Evolutionary conservation across 805 yeast genomes (phyloP).

Genomic region (Isabelozyma pseudorhagii): DNA sequence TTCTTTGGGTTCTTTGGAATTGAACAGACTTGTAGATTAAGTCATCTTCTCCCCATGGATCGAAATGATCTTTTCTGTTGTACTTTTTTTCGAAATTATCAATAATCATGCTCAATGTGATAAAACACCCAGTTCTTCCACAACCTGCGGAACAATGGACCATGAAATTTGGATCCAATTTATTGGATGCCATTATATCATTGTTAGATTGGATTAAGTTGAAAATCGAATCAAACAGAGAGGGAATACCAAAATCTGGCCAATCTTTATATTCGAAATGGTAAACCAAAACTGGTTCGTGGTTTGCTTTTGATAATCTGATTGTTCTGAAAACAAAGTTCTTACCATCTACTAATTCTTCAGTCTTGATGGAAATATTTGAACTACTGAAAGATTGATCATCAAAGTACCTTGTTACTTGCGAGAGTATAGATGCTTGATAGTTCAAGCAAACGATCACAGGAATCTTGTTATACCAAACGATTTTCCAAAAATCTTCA

Average conservation of each 20-base stretch:
- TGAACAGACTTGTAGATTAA: slow-evolving; percentile 62
- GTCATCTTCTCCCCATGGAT: slow-evolving; percentile 40
- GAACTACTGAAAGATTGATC: slow-evolving; percentile 14
- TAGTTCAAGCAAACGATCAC: slow-evolving; percentile 36
- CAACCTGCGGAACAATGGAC: slow-evolving; percentile 63
- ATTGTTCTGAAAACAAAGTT: slow-evolving; percentile 15
- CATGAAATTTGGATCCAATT: slow-evolving; percentile 15
- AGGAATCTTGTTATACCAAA: slow-evolving; percentile 31
- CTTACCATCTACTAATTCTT: slow-evolving; percentile 4
- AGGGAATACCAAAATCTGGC: slow-evolving; percentile 49
- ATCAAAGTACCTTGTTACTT: slow-evolving; percentile 14
- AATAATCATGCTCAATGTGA: slow-evolving; percentile 41
- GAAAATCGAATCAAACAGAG: slow-evolving; percentile 25
- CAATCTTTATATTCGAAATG: slow-evolving; percentile 42
- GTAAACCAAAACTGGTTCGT: slow-evolving; percentile 14
- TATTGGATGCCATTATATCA: slow-evolving; percentile 12
- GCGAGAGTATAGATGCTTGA: slow-evolving; percentile 14
- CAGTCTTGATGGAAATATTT: slow-evolving; percentile 9
- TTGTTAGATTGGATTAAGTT: slow-evolving; percentile 32
- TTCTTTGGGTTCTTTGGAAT: slow-evolving; percentile 66
- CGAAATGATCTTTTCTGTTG: slow-evolving; percentile 1
- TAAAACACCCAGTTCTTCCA: slow-evolving; percentile 55
- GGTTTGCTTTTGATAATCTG: slow-evolving; percentile 7
- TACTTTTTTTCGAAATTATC: slow-evolving; percentile 15
- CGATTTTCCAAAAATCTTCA: slow-evolving; percentile 43